Conservation (phyloP, 2,329 filamentous ascomycete genomes). For the Setomelanomma holmii region DNA sequence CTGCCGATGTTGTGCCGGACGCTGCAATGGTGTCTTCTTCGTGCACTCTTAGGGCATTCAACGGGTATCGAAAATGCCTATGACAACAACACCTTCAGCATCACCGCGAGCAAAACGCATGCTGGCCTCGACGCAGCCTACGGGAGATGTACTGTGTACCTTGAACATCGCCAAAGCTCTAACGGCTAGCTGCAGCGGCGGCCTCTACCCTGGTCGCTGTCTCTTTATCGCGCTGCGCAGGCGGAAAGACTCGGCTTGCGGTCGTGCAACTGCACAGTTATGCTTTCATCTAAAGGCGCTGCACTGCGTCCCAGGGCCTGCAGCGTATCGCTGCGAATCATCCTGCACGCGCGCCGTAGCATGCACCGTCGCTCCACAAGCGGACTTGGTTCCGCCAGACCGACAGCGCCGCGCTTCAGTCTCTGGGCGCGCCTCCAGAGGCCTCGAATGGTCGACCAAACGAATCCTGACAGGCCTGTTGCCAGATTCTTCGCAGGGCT, state of each 20-base stretch:
- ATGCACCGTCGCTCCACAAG: conserved; percentile 23
- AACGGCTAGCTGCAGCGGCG: conserved; percentile 29
- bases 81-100: background rate
- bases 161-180: conserved; percentile 29
- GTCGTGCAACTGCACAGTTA: conserved; percentile 34
- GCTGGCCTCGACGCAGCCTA: conserved; percentile 2
- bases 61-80: too few species aligned
- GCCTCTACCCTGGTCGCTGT: conserved; percentile 9
- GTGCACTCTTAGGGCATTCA: too few species aligned
- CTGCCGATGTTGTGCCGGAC: too few species aligned
- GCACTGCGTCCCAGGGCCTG: conserved; percentile 25
- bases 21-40: too few species aligned
- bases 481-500: conserved; percentile 21
- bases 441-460: conserved; percentile 28
- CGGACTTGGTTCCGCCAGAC: conserved; percentile 26
- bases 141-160: conserved; percentile 44
- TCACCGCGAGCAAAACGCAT: background rate
- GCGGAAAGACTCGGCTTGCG: conserved; percentile 38
- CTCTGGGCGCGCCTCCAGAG: conserved; percentile 24
- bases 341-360: conserved; percentile 24
- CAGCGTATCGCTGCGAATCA: conserved; percentile 32
- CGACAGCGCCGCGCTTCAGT: conserved; percentile 23
- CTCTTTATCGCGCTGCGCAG: conserved; percentile 23
- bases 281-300: conserved; percentile 35
- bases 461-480: conserved; percentile 7